Conservation (phyloP, 306 rosid species). For the Trifolium repens region DNA sequence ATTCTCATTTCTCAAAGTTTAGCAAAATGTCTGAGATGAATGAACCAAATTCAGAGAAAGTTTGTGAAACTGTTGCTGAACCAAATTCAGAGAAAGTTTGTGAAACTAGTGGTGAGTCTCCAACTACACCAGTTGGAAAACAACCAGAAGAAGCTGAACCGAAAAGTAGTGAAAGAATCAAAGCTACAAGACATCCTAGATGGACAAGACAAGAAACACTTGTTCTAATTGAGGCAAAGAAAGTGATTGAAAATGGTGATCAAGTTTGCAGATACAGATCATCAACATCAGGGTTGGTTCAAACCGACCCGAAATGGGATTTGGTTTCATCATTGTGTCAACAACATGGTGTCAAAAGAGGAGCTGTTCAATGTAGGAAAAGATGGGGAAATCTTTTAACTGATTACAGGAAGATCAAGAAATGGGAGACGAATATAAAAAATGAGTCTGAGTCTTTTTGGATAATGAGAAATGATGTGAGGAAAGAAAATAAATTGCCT, state of each 20-base stretch:
- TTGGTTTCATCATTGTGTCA: conserved; percentile 50
- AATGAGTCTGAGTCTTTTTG: conserved; percentile 52
- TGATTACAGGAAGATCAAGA: conserved; percentile 61
- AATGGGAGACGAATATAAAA: conserved; percentile 45
- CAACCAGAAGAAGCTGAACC: conserved; percentile 30
- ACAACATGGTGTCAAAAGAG: conserved; percentile 56
- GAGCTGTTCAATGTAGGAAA: conserved; percentile 55
- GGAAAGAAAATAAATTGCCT: conserved; percentile 53
- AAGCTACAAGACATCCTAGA: conserved; percentile 57
- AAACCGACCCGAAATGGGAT: conserved; percentile 55
- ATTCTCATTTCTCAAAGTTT: conserved; percentile 32
- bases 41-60: conserved; percentile 44
- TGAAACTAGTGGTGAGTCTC: conserved; percentile 38
- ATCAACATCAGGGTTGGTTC: conserved; percentile 27
- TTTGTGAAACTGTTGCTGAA: conserved; percentile 28
- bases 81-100: conserved; percentile 39
- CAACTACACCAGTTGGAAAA: conserved; percentile 35
- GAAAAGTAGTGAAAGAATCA: conserved; percentile 33
- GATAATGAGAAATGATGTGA: conserved; percentile 52
- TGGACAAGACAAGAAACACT: conserved; percentile 60
- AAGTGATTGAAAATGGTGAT: conserved; percentile 50
- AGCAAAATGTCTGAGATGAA: conserved; percentile 2
- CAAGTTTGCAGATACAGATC: conserved; percentile 30
- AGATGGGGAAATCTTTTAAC: conserved; percentile 60
- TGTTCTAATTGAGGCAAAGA: conserved; percentile 57